Conservation (phyloP, 768 basidiomycete species). For the Phylloporus sp. region DNA sequence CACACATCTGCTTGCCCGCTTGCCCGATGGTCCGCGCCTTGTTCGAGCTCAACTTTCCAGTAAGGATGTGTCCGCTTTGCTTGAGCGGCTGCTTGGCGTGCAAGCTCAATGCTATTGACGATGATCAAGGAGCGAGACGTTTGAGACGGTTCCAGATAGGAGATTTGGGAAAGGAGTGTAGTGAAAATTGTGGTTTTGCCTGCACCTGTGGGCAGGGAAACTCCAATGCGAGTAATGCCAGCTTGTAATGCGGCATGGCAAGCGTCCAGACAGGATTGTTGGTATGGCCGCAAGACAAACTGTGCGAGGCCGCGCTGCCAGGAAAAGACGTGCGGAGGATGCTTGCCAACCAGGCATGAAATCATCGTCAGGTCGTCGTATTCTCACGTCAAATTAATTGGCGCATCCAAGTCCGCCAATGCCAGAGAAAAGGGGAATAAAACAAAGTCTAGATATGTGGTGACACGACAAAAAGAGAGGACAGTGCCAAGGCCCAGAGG, state of each 20-base stretch:
- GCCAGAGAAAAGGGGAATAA: conserved; percentile 26
- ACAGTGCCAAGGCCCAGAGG: conserved; percentile 29
- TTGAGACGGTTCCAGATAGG: conserved; percentile 36
- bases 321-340: not conserved
- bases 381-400: not conserved
- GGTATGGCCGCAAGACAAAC: conserved; percentile 73
- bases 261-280: conserved; percentile 71
- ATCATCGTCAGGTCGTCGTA: conserved; percentile 10
- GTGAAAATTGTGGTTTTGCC: conserved; percentile 93
- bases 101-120: conserved; percentile 87
- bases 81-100: conserved; percentile 76
- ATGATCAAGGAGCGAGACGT: conserved; percentile 70
- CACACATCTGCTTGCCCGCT: conserved; percentile 84
- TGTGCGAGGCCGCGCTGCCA: conserved; percentile 9
- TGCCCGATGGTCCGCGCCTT: conserved; percentile 69
- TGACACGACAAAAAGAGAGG: conserved; percentile 25
- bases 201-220: conserved; percentile 80
- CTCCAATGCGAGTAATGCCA: conserved; percentile 73
- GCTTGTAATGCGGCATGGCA: conserved; percentile 65
- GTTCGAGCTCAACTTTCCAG: conserved; percentile 88
- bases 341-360: not conserved
- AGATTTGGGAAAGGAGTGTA: conserved; percentile 64
- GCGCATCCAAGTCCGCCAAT: no score
- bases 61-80: conserved; percentile 60
- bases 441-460: conserved; percentile 33